Evolutionary conservation across 805 yeast genomes (phyloP).

Genomic region (Metschnikowia bowlesiae): DNA sequence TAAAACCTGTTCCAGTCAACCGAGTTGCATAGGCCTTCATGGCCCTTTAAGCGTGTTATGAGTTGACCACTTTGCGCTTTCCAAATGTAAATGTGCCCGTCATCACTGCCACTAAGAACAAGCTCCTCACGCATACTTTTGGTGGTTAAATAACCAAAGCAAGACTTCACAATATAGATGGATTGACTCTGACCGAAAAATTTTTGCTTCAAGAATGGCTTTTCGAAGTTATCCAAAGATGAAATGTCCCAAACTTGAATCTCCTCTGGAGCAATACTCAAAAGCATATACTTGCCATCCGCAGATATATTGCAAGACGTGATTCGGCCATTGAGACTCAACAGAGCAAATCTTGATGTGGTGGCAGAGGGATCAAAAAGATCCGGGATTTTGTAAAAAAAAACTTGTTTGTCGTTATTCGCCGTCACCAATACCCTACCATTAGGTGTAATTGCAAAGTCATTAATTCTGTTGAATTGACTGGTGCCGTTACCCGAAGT

Average conservation of each 20-base stretch:
- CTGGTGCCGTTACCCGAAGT: slow-evolving; percentile 6
- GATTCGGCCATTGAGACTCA: slow-evolving; percentile 53
- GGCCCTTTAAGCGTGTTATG: slow-evolving; percentile 58
- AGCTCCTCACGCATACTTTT: slow-evolving; percentile 50
- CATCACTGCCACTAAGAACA: slow-evolving; percentile 79
- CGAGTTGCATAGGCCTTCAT: slow-evolving; percentile 63
- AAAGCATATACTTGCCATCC: slow-evolving; percentile 49
- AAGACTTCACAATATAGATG: slow-evolving; percentile 65
- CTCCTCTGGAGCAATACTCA: slow-evolving; percentile 71
- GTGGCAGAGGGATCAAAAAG: slow-evolving; percentile 28
- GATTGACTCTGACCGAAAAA: slow-evolving; percentile 71
- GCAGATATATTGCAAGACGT: slow-evolving; percentile 61
- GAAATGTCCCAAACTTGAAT: slow-evolving; percentile 76
- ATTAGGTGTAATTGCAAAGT: slow-evolving; percentile 61
- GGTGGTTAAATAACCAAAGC: slow-evolving; percentile 59
- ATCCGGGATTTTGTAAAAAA: slow-evolving; percentile 52
- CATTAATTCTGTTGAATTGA: slow-evolving; percentile 53
- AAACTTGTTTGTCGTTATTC: slow-evolving; percentile 57
- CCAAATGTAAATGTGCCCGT: slow-evolving; percentile 76
- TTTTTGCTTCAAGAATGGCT: slow-evolving; percentile 54
- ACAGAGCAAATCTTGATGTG: slow-evolving; percentile 38
- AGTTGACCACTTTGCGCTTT: slow-evolving; percentile 66
- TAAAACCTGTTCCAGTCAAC: slow-evolving; percentile 62
- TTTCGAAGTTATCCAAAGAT: slow-evolving; percentile 22
- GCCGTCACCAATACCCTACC: slow-evolving; percentile 60